Percentiles rank a stretch among this genome's conserved stretches.
These are phyloP conservation scores for Dissophora globulifera DNA, from an alignment of 192 early-diverging fungal genomes.

Conservation along the genomic window DNA sequence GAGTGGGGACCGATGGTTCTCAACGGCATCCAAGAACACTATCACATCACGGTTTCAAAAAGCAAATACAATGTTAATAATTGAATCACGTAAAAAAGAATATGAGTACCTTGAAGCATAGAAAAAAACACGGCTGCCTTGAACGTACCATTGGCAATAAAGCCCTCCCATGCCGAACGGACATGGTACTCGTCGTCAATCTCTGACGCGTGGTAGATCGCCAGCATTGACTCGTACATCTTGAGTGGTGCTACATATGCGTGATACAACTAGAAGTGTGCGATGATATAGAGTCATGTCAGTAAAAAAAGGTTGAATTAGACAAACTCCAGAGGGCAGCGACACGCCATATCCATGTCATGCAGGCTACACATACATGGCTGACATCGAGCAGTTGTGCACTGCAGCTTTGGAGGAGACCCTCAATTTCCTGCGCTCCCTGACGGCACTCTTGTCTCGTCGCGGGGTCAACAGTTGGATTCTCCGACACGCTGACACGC, in stretches of 20 bases:
- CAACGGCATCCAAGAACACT: constrained; percentile 37
- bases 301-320: too few relatives aligned
- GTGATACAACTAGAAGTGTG: constrained; percentile 35
- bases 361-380: constrained; percentile 10
- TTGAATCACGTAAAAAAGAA: too few relatives aligned
- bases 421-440: constrained; percentile 21
- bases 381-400: constrained; percentile 28
- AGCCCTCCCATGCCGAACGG: constrained; percentile 46
- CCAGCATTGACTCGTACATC: constrained; percentile 51
- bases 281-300: too few relatives aligned
- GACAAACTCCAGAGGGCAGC: background rate
- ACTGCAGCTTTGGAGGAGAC: constrained; percentile 22
- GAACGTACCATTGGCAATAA: constrained; percentile 32
- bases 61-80: background rate
- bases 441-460: constrained; percentile 16
- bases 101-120: too few relatives aligned
- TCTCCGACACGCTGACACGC: background rate
- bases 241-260: constrained; percentile 36
- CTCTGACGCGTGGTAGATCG: constrained; percentile 47
- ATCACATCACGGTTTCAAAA: background rate
- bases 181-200: constrained; percentile 51
- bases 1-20: constrained; percentile 27
- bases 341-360: too few relatives aligned
- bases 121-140: too few relatives aligned
- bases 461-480: background rate